Percentiles rank a stretch among this genome's conserved stretches.
phyloP scores from a whole-genome alignment of 345 rosid genomes.

The Gossypium rotundifolium region DNA sequence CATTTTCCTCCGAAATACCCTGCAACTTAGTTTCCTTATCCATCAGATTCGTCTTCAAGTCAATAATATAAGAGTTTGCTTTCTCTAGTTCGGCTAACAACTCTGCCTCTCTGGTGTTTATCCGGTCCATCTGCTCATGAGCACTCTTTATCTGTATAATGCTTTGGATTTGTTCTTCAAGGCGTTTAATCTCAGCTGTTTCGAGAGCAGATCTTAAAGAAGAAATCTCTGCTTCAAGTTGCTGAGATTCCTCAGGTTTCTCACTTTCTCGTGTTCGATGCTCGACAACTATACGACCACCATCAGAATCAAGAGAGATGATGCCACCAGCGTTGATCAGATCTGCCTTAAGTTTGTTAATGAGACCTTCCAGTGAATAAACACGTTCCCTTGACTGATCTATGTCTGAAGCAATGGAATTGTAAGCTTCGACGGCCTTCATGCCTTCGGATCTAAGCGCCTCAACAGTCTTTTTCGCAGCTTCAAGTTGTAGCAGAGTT shows the following conservation, averaged over 20 bases:
- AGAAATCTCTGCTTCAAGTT: constrained; percentile 43
- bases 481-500: constrained; percentile 71
- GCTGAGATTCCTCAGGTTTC: constrained; percentile 31
- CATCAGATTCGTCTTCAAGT: constrained; percentile 69
- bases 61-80: constrained; percentile 50
- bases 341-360: constrained; percentile 28
- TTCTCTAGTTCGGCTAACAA: constrained; percentile 51
- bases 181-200: constrained; percentile 37
- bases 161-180: constrained; percentile 38
- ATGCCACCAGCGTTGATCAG: constrained; percentile 6
- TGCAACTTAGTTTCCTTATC: constrained; percentile 81
- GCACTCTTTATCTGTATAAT: constrained; percentile 41
- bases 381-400: constrained; percentile 57
- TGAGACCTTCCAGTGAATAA: constrained; percentile 46
- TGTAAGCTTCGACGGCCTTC: constrained; percentile 56
- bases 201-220: constrained; percentile 49
- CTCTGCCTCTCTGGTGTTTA: constrained; percentile 48
- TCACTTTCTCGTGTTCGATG: constrained; percentile 24
- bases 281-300: constrained; percentile 21
- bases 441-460: constrained; percentile 48
- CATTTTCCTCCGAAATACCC: constrained; percentile 70
- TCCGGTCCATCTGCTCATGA: constrained; percentile 41
- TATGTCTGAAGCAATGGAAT: constrained; percentile 55
- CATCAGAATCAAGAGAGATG: constrained; percentile 9
- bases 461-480: constrained; percentile 59